Evolutionary conservation across 192 early-diverging fungal genomes (phyloP).

Genomic region (Umbelopsis ramanniana): DNA sequence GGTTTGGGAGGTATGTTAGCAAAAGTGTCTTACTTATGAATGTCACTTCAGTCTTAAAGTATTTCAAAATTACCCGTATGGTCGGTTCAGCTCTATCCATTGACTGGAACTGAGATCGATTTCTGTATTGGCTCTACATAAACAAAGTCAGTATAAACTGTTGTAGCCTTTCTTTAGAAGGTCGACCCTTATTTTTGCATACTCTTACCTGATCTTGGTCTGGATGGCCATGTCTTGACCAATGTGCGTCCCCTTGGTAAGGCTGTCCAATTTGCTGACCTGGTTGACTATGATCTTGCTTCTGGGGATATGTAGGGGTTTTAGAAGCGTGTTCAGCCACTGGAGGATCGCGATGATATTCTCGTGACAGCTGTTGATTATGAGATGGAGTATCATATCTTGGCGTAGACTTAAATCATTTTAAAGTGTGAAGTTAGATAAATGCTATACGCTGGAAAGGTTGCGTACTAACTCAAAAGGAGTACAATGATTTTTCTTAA

Average conservation of each 20-base stretch:
- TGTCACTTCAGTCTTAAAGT: neutral
- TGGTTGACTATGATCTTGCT: conserved; percentile 9
- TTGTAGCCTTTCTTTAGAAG: neutral
- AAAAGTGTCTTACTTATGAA: neutral
- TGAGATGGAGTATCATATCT: conserved; percentile 17
- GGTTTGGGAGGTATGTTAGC: neutral
- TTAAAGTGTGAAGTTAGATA: neutral
- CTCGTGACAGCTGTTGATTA: conserved; percentile 5
- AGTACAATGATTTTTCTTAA: conserved; percentile 4
- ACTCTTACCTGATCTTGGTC: conserved; percentile 1
- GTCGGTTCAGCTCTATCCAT: conserved; percentile 3
- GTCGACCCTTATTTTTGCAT: neutral
- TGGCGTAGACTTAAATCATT: neutral
- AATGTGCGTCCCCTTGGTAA: neutral
- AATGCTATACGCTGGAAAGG: neutral
- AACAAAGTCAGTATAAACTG: neutral
- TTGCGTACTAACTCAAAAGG: neutral
- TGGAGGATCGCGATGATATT: neutral
- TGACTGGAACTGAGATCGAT: neutral
- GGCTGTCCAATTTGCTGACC: neutral
- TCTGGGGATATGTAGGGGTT: neutral
- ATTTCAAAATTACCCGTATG: conserved; percentile 10
- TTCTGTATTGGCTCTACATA: neutral
- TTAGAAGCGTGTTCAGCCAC: conserved; percentile 1
- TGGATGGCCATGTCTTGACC: neutral